Conservation (phyloP, 2,329 filamentous ascomycete genomes). For the Neopestalotiopsis clavispora region DNA sequence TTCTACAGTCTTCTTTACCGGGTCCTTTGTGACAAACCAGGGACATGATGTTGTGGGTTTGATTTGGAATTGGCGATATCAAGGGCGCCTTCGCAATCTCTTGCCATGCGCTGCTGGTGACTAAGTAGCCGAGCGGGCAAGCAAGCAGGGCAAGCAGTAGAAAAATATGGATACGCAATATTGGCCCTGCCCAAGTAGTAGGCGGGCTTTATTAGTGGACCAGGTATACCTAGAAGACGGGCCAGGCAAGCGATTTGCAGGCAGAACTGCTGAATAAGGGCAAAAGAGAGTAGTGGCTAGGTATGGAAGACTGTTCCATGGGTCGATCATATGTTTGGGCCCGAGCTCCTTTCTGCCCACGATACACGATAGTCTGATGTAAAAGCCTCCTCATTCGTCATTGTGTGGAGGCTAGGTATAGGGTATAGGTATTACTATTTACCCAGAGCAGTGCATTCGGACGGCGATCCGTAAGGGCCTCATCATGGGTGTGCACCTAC, state of each 20-base stretch:
- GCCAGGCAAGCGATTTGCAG: not conserved
- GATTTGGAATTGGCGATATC: conserved; percentile 1
- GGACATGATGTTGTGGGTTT: not conserved
- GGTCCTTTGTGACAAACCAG: not conserved
- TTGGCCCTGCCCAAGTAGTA: not conserved
- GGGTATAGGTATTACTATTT: too few species aligned
- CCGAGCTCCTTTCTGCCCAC: not conserved
- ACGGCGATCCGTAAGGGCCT: not conserved
- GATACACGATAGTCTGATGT: not conserved
- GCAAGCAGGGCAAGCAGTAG: not conserved
- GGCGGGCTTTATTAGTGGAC: not conserved
- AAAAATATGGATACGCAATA: not conserved
- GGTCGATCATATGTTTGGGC: not conserved
- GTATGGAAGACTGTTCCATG: too few species aligned
- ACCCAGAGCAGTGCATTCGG: not conserved
- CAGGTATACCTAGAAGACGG: not conserved
- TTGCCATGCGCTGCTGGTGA: not conserved
- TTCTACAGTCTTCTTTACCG: not conserved
- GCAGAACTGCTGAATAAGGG: not conserved
- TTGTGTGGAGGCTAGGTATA: too few species aligned
- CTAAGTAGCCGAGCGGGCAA: not conserved
- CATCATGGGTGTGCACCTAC: not conserved
- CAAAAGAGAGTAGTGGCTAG: not conserved
- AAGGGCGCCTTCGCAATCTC: not conserved
- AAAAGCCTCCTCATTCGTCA: not conserved